These are phyloP conservation scores for Mimosa bimucronata DNA, from an alignment of 306 rosid genomes.

Conservation along the genomic window DNA sequence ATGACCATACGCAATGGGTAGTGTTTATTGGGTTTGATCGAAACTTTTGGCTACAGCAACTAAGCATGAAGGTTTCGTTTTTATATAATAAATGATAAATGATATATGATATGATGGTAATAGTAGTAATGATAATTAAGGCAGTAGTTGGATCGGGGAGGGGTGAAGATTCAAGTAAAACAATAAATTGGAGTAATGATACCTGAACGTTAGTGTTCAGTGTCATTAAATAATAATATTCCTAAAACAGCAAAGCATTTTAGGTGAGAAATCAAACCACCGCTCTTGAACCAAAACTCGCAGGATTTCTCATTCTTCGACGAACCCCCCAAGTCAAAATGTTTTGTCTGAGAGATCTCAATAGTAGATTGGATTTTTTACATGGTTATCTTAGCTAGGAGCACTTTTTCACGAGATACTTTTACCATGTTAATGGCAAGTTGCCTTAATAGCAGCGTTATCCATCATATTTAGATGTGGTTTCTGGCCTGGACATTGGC, in stretches of 20 bases:
- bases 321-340: neutral
- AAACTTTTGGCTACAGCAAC: neutral
- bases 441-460: too few relatives aligned
- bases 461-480: too few relatives aligned
- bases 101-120: too few relatives aligned
- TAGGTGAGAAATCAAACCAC: neutral
- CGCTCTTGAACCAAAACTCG: neutral
- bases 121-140: too few relatives aligned
- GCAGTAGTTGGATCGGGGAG: neutral
- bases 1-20: neutral
- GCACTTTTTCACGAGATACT: neutral
- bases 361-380: neutral
- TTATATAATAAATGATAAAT: neutral
- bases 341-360: neutral
- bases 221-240: neutral
- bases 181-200: constrained; percentile 16
- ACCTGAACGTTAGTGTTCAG: neutral
- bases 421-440: neutral
- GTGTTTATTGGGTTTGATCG: too few relatives aligned
- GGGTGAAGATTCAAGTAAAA: constrained; percentile 4
- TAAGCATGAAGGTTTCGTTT: neutral
- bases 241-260: neutral
- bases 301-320: neutral
- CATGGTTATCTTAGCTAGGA: too few relatives aligned
- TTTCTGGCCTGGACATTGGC: too few relatives aligned